Percentiles rank a stretch among this genome's conserved stretches.
phyloP scores from a whole-genome alignment of 129 eudicot species.

The Saussurea involucrata region DNA sequence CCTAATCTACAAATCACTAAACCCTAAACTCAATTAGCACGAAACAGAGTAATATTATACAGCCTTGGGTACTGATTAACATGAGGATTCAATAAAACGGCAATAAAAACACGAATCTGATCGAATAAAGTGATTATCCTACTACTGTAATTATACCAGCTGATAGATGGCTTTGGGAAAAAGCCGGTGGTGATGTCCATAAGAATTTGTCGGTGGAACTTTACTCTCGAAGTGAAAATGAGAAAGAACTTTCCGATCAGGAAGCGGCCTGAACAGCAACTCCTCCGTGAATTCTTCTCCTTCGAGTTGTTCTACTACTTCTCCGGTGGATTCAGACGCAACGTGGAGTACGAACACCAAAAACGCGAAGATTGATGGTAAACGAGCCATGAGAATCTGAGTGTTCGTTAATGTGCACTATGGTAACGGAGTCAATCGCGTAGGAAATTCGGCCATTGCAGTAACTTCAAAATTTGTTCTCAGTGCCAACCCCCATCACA shows the following conservation, averaged over 20 bases:
- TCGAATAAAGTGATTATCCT: conserved; percentile 2
- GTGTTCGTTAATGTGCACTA: not conserved
- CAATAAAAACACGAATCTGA: not conserved
- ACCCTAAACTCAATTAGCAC: conserved; percentile 21
- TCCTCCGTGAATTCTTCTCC: conserved; percentile 78
- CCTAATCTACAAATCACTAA: conserved; percentile 19
- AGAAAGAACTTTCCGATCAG: conserved; percentile 94
- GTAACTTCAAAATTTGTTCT: conserved; percentile 10
- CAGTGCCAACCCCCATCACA: conserved; percentile 22
- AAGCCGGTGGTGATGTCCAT: conserved; percentile 77
- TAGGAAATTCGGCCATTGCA: conserved; percentile 13
- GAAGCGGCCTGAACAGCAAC: conserved; percentile 75
- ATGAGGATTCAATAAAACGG: not conserved
- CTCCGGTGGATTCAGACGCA: conserved; percentile 30
- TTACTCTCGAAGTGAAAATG: conserved; percentile 75
- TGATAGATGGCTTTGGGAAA: conserved; percentile 92
- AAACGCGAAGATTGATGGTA: conserved; percentile 20
- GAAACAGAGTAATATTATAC: not conserved
- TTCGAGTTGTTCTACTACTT: conserved; percentile 16
- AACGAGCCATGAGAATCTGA: conserved; percentile 31
- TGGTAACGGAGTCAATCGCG: conserved; percentile 15
- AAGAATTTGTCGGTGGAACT: conserved; percentile 45
- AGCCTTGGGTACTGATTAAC: not conserved
- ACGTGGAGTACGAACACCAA: conserved; percentile 27
- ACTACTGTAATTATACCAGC: conserved; percentile 42